A percentile compares a stretch with the other conserved stretches of the same genome.
Conservation (phyloP, 2,329 filamentous ascomycete species). For the Seiridium unicorne region DNA sequence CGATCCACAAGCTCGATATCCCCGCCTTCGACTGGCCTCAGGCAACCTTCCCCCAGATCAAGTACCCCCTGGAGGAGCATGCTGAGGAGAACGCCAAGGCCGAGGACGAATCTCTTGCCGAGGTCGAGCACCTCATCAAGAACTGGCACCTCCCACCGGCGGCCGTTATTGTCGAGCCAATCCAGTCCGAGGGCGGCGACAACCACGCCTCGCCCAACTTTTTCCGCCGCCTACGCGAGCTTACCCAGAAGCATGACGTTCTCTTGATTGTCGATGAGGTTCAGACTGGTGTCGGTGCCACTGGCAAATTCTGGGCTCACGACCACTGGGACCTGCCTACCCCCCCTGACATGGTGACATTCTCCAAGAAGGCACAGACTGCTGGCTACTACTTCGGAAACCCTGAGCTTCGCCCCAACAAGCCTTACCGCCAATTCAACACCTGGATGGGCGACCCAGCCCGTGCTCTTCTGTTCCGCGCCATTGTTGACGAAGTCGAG, state of each 20-base stretch:
- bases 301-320: conserved; percentile 94
- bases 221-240: conserved; percentile 78
- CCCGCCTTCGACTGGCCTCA: conserved; percentile 95
- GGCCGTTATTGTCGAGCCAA: conserved; percentile 83
- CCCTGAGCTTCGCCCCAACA: conserved; percentile 78
- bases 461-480: conserved; percentile 80
- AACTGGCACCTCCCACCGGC: conserved; percentile 77
- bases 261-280: conserved; percentile 93
- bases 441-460: conserved; percentile 96
- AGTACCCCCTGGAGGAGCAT: conserved; percentile 83
- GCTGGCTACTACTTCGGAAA: conserved; percentile 91
- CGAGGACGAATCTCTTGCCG: conserved; percentile 77
- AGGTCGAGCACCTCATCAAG: conserved; percentile 79
- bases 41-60: conserved; percentile 79
- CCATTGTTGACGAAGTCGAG: conserved; percentile 80
- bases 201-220: conserved; percentile 88
- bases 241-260: conserved; percentile 75
- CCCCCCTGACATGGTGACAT: conserved; percentile 91
- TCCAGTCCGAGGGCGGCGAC: conserved; percentile 92
- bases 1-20: conserved; percentile 93
- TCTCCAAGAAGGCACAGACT: conserved; percentile 92
- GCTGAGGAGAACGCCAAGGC: conserved; percentile 77
- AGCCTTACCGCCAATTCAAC: conserved; percentile 95
- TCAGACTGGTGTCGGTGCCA: conserved; percentile 89
- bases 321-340: conserved; percentile 84